These are phyloP conservation scores for Microsporum ferrugineum DNA, from an alignment of 2,329 filamentous ascomycete species.

Conservation along the genomic window DNA sequence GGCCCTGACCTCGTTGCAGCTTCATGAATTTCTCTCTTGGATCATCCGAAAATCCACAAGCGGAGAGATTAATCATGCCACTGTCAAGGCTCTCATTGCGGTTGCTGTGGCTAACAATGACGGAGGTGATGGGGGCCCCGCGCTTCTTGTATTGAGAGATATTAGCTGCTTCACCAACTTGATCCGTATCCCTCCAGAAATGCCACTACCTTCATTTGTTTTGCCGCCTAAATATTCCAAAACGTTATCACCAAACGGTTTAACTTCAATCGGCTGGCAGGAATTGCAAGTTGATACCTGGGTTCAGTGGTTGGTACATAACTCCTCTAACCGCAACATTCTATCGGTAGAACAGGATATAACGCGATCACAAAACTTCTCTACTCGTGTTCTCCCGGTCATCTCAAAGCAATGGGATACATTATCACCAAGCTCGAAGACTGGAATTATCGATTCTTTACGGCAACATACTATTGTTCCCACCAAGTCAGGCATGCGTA, in stretches of 20 bases:
- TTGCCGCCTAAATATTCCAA: conserved; percentile 78
- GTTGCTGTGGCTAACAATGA: conserved; percentile 52
- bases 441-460: conserved; percentile 53
- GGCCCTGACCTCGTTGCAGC: conserved; percentile 65
- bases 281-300: conserved; percentile 76
- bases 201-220: conserved; percentile 70
- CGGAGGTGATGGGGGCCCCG: conserved; percentile 46
- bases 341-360: conserved; percentile 56
- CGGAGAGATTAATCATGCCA: conserved; percentile 60
- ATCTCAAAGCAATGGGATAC: conserved; percentile 85
- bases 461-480: conserved; percentile 65
- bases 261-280: conserved; percentile 76
- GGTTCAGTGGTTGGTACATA: conserved; percentile 68
- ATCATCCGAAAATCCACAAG: conserved; percentile 57
- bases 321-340: conserved; percentile 45
- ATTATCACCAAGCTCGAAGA: conserved; percentile 55
- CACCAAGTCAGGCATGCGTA: conserved; percentile 81
- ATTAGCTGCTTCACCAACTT: conserved; percentile 65
- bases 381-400: conserved; percentile 63
- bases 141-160: conserved; percentile 63
- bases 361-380: conserved; percentile 60
- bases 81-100: conserved; percentile 59
- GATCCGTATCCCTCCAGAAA: conserved; percentile 65
- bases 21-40: conserved; percentile 78
- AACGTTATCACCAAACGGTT: conserved; percentile 51